A percentile compares a stretch with the other conserved stretches of the same genome.
Conservation (phyloP, 148 eudicot species). For the Beta vulgaris region DNA sequence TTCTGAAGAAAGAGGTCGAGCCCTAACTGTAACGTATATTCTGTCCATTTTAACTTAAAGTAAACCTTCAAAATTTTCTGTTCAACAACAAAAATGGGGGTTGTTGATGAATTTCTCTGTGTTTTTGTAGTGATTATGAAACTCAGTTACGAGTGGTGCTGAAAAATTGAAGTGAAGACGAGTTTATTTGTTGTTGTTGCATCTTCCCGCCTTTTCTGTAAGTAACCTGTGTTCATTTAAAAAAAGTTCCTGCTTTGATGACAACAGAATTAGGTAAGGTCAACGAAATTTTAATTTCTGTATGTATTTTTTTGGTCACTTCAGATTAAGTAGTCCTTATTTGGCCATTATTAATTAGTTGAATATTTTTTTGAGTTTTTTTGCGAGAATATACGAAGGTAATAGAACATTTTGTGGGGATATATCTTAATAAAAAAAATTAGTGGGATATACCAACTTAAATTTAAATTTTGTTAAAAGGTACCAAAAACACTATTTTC, state of each 20-base stretch:
- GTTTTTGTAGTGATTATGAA: background rate
- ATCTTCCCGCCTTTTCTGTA: slow-evolving; percentile 7
- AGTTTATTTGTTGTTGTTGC: background rate
- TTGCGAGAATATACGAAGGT: too few relatives aligned
- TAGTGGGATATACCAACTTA: too few relatives aligned
- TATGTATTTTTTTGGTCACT: too few relatives aligned
- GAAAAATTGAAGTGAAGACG: background rate
- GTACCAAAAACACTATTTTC: too few relatives aligned
- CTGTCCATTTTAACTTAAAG: slow-evolving; percentile 52
- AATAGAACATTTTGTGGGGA: too few relatives aligned
- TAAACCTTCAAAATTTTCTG: background rate
- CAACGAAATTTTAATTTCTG: too few relatives aligned
- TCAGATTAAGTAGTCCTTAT: too few relatives aligned
- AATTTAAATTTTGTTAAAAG: too few relatives aligned
- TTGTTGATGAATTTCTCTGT: background rate
- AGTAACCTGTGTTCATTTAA: background rate
- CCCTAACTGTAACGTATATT: slow-evolving; percentile 79
- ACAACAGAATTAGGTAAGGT: too few relatives aligned
- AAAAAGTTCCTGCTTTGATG: background rate
- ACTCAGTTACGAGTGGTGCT: background rate
- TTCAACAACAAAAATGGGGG: background rate
- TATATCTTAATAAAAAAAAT: too few relatives aligned
- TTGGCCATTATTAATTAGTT: too few relatives aligned
- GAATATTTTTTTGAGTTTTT: too few relatives aligned
- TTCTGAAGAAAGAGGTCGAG: slow-evolving; percentile 72